Conservation (phyloP, 1,284 basidiomycete species). For the Rhodotorula mucilaginosa region DNA sequence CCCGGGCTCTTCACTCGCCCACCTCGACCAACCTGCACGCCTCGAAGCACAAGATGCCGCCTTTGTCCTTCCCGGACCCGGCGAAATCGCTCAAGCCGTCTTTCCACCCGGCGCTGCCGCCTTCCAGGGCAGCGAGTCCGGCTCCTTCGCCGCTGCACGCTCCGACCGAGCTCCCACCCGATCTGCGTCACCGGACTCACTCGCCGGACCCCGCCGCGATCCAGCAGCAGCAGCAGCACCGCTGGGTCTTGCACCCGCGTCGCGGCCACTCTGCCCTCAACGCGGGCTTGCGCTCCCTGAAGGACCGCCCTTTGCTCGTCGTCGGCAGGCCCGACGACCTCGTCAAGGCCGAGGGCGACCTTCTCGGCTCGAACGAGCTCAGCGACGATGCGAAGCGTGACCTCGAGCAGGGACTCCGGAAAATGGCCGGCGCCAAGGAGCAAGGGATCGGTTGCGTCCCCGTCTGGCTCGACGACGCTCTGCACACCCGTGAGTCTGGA, state of each 20-base stretch:
- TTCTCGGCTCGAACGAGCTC: conserved; percentile 41
- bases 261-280: conserved; percentile 95
- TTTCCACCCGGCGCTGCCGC: conserved; percentile 36
- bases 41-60: conserved; percentile 28
- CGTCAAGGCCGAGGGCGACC: conserved; percentile 50
- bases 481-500: conserved; percentile 28
- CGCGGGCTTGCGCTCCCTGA: conserved; percentile 82
- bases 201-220: background rate
- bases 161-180: conserved; percentile 15
- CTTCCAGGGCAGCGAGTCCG: conserved; percentile 32
- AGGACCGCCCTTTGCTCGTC: conserved; percentile 78
- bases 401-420: conserved; percentile 35
- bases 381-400: conserved; percentile 35
- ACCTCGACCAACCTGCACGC: conserved; percentile 1
- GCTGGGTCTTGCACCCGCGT: conserved; percentile 75
- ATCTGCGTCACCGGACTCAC: conserved; percentile 3
- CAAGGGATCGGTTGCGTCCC: conserved; percentile 40
- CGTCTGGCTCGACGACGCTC: conserved; percentile 40
- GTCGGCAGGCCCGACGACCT: conserved; percentile 94
- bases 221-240: conserved; percentile 29
- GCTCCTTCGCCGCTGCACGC: conserved; percentile 33
- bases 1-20: conserved; percentile 34
- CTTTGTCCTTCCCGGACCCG: conserved; percentile 33
- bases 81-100: conserved; percentile 32
- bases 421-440: conserved; percentile 27